Conservation (phyloP, 2,329 filamentous ascomycete species). For the Chaetomium strumarium region DNA sequence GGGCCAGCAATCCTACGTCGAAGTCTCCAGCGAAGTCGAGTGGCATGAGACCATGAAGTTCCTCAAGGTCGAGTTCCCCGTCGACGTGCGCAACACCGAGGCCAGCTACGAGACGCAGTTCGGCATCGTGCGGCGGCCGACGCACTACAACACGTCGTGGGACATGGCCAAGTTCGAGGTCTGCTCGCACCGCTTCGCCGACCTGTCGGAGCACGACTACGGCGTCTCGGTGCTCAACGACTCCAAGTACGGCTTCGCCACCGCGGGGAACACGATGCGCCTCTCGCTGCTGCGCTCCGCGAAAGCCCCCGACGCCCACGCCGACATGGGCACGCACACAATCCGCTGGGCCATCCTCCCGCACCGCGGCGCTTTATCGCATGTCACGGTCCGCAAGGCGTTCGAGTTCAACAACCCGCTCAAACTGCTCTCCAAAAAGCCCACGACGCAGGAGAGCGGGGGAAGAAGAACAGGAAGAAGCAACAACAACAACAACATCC, state of each 20-base stretch:
- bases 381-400: slow-evolving; percentile 71
- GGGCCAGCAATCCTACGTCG: slow-evolving; percentile 62
- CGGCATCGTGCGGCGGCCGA: slow-evolving; percentile 80
- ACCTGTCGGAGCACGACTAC: slow-evolving; percentile 63
- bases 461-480: too few species aligned
- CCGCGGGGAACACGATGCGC: slow-evolving; percentile 81
- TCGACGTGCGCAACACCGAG: slow-evolving; percentile 83
- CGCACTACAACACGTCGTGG: slow-evolving; percentile 94
- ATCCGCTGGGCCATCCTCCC: slow-evolving; percentile 91
- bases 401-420: slow-evolving; percentile 89
- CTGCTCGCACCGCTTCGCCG: slow-evolving; percentile 68
- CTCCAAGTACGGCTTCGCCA: slow-evolving; percentile 93
- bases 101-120: slow-evolving; percentile 95
- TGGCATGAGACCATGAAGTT: slow-evolving; percentile 98
- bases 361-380: slow-evolving; percentile 65
- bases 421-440: slow-evolving; percentile 45
- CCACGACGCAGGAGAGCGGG: too few species aligned
- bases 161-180: slow-evolving; percentile 79
- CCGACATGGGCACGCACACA: slow-evolving; percentile 84
- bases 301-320: slow-evolving; percentile 88
- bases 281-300: slow-evolving; percentile 79
- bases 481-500: too few species aligned
- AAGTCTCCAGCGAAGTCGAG: slow-evolving; percentile 81
- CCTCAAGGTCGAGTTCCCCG: slow-evolving; percentile 96
- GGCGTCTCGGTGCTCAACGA: slow-evolving; percentile 90